Base-by-base conservation (phyloP, 257 asterid genomes). In the Nicotiana attenuata region DNA sequence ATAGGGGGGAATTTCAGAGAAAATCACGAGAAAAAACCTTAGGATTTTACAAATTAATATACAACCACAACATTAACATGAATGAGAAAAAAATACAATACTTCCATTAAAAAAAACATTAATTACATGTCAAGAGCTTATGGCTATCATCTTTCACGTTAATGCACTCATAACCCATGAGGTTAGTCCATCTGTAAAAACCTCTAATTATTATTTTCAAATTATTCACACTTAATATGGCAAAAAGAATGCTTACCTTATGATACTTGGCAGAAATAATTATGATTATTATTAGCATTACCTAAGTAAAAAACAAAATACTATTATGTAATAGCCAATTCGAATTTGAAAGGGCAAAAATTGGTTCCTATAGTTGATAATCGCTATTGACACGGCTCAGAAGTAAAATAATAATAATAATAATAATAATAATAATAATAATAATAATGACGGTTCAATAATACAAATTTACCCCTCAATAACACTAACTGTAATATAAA, bases 101-200 rank as follows among this genome's bases (percentile, higher is more conserved):
- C 55, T 59, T 76, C 60, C 41, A 53, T 28, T 11, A 45, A 57
- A 80, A 26, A 81, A 22, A 61, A 57, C 47, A 45, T 38, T 61
- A 61, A 22, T 22, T 9, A 81, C 59, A 85, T 76, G 86, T 38
- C 73, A 82, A 77, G 81, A 29, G 80, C 64, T 13, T 52, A 52
- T 24, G 22, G 19, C 79, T 64, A 84, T 82, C 76, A 84, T 87
- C 71, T 76, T 80, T 75, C 86, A 66, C 86, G 84, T 80, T 87
- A 83, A 69, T 83, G 83, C 83, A 82, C 86, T 82, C 91, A 82
- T 82, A 80, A 24, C 78, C 78, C 87, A 82, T 81, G 82, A 82
- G 81, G 55, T 64, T 69, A 76, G 57, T 82, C 90, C 82, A 75
- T 84, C 83, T 86, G 61, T 85, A 64, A 82, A 50, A 64, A 75